Percentiles rank a stretch among this genome's conserved stretches.
phyloP scores from a whole-genome alignment of 2,329 filamentous ascomycete species.

The Fusarium vanettenii region DNA sequence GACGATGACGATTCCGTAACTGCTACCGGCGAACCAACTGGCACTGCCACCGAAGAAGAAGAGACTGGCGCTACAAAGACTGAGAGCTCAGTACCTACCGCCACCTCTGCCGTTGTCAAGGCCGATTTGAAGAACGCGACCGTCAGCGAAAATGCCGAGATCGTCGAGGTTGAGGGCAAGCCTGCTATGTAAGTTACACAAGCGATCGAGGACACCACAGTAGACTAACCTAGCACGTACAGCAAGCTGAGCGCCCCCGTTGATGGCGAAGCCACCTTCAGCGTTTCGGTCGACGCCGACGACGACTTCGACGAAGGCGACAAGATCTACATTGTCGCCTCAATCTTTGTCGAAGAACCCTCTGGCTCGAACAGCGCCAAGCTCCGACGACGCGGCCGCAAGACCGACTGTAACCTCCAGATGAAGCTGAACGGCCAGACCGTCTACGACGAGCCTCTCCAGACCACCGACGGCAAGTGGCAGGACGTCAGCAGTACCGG shows the following conservation, averaged over 20 bases:
- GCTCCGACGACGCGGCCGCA: slow-evolving; percentile 12
- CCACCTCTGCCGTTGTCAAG: slow-evolving; percentile 7
- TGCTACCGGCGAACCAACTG: neutral
- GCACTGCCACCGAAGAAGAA: neutral
- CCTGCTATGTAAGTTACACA: slow-evolving; percentile 13
- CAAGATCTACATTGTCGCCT: slow-evolving; percentile 27
- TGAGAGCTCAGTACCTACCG: slow-evolving; percentile 19
- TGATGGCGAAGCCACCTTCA: slow-evolving; percentile 27
- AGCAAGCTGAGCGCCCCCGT: slow-evolving; percentile 27
- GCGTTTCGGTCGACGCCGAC: slow-evolving; percentile 10
- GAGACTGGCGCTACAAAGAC: slow-evolving; percentile 1
- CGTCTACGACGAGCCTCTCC: slow-evolving; percentile 29
- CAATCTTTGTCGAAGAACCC: slow-evolving; percentile 25
- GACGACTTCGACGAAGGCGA: slow-evolving; percentile 18
- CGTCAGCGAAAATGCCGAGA: slow-evolving; percentile 24
- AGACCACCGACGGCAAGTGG: slow-evolving; percentile 25
- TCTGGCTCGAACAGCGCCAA: slow-evolving; percentile 19
- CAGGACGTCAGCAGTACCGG: slow-evolving; percentile 29
- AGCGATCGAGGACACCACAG: neutral
- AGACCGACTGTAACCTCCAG: slow-evolving; percentile 26
- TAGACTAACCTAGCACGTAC: neutral
- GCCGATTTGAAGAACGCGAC: slow-evolving; percentile 27
- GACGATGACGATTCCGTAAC: neutral
- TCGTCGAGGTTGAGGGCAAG: slow-evolving; percentile 26
- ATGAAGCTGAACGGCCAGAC: slow-evolving; percentile 21